Evolutionary conservation across 306 rosid species (phyloP), one percentile per base, ranked within the genome.

Genomic region (Vigna radiata): DNA sequence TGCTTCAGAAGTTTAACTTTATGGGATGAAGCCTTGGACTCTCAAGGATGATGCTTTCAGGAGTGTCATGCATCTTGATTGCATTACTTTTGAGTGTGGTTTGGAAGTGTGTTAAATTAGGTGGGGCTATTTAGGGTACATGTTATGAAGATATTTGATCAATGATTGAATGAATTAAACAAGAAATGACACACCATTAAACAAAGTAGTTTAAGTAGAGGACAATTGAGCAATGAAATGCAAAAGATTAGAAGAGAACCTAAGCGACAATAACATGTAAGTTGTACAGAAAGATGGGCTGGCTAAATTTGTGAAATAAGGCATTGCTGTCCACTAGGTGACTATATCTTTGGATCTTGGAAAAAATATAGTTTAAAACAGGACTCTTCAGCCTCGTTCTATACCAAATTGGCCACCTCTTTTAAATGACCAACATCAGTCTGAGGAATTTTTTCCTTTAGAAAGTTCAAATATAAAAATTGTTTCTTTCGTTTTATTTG

Each of bases 401-500:
- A n/a, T 59, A 60, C 41, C 15, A 76, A 64, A 31, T 79, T 29
- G 54, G 68, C 47, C 6, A 41, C 61, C 60, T 68, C 43, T 58
- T 70, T 50, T 11, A 29, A 46, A 44, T 62, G 39, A 44, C 63
- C 23, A 48, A 55, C 14, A 70, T 71, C 15, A 76, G 4, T 69
- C 62, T 37, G 5, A 8, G 72, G 19, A 36, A 5, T 17, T 27
- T 50, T 21, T 13, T 6, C 2, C 23, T 14, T 53, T 17, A n/a
- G 16, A 16, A 11, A 33, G 46, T 19, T 23, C 33, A 7, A 15
- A 25, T 63, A 5, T 48, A 31, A 3, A 47, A 36, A 23, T 56
- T 5, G 17, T 18, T 67, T 2, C 55, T 70, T 78, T 73, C 41
- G 31, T 69, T 55, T 77, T 78, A 37, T 59, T 77, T 74, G 23